A percentile compares a stretch with the other conserved stretches of the same genome.
Evolutionary conservation across 1,284 basidiomycete genomes (phyloP).

Genomic region (Vanrija sp.): DNA sequence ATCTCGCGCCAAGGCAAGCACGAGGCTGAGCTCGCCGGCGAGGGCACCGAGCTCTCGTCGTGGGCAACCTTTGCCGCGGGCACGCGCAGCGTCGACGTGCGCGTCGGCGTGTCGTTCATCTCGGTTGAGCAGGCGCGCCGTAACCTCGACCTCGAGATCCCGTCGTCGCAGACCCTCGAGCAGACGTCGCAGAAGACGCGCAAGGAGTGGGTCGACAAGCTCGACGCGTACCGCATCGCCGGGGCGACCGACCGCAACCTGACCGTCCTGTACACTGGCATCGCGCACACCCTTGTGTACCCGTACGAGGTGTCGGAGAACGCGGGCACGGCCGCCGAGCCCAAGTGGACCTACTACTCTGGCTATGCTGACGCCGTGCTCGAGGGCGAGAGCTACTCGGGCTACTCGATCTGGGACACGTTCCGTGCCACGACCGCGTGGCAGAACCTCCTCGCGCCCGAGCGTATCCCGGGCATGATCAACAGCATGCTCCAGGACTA

Average conservation of each 20-base stretch:
- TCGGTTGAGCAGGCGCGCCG: slow-evolving; percentile 66
- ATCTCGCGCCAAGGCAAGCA: slow-evolving; percentile 54
- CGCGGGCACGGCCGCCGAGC: slow-evolving; percentile 6
- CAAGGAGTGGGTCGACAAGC: slow-evolving; percentile 66
- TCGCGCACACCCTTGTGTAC: slow-evolving; percentile 55
- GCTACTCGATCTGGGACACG: slow-evolving; percentile 82
- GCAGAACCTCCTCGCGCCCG: slow-evolving; percentile 70
- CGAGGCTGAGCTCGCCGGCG: slow-evolving; percentile 16
- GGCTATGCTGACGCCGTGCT: slow-evolving; percentile 53
- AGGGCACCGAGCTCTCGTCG: slow-evolving; percentile 54
- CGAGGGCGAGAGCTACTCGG: slow-evolving; percentile 65
- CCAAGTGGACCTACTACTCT: slow-evolving; percentile 64
- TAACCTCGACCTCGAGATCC: slow-evolving; percentile 56
- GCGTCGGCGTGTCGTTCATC: slow-evolving; percentile 74
- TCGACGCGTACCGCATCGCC: slow-evolving; percentile 60
- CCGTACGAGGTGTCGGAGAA: slow-evolving; percentile 73
- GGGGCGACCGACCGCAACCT: slow-evolving; percentile 49
- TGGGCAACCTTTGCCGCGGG: slow-evolving; percentile 57
- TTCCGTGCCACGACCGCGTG: slow-evolving; percentile 75
- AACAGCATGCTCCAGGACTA: slow-evolving; percentile 77
- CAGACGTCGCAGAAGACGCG: slow-evolving; percentile 60
- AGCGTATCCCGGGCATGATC: slow-evolving; percentile 69
- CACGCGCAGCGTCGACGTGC: slow-evolving; percentile 56
- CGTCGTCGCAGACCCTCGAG: slow-evolving; percentile 56
- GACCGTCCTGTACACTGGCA: slow-evolving; percentile 33